Evolutionary conservation across 371 early-diverging fungal species (phyloP).

Genomic region (Blakeslea trispora): DNA sequence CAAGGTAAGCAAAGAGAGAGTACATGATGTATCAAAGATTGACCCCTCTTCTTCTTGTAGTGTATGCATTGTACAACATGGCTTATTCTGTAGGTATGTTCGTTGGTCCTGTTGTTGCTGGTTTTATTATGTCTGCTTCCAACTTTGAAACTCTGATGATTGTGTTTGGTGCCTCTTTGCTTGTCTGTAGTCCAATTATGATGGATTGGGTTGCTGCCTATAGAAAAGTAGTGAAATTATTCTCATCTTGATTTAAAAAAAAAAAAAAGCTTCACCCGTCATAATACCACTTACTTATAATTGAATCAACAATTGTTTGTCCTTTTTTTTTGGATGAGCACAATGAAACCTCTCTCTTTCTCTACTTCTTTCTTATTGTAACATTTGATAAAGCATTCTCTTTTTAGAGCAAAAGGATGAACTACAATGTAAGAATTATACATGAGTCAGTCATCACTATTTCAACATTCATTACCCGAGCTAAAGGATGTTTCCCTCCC

Average conservation of each 20-base stretch:
- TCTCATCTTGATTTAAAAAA: background rate
- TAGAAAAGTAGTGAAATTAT: conserved; percentile 6
- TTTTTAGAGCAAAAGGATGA: no score
- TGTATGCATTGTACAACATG: conserved; percentile 60
- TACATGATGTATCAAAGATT: background rate
- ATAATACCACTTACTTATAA: no score
- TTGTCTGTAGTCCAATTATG: conserved; percentile 47
- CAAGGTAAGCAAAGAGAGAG: conserved; percentile 34
- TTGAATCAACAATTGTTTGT: no score
- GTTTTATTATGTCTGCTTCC: conserved; percentile 40
- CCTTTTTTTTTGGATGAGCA: no score
- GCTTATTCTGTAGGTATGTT: conserved; percentile 62
- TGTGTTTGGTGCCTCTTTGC: conserved; percentile 27
- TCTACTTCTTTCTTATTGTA: no score
- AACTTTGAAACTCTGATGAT: conserved; percentile 44
- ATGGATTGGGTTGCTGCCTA: conserved; percentile 36
- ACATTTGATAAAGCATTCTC: no score
- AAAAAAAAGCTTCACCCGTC: no score
- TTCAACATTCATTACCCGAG: no score
- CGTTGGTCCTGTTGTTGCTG: conserved; percentile 59
- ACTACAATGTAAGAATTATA: no score
- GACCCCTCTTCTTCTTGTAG: conserved; percentile 22
- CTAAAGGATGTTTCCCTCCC: no score
- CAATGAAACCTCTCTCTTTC: no score
- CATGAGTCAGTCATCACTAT: no score